Conservation (phyloP, 106 monocot genomes). For the Agapanthus africanus region DNA sequence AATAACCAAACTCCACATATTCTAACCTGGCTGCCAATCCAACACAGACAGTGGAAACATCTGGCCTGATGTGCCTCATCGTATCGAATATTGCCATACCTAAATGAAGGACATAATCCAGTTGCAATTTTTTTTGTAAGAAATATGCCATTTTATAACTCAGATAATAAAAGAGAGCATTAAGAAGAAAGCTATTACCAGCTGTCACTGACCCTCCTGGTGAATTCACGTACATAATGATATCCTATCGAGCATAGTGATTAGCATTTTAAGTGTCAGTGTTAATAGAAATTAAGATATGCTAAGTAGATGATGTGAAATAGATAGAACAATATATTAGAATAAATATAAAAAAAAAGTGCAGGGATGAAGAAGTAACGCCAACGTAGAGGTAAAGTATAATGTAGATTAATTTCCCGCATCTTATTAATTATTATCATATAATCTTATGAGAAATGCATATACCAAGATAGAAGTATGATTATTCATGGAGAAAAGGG, state of each 20-base stretch:
- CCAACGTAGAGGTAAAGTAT: too few species aligned
- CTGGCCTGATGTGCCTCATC: conserved; percentile 89
- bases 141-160: background rate
- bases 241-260: conserved; percentile 54
- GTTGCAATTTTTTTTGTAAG: background rate
- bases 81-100: conserved; percentile 99
- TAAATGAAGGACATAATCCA: conserved; percentile 17
- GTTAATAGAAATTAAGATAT: background rate
- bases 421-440: too few species aligned
- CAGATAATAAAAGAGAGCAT: background rate
- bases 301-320: too few species aligned
- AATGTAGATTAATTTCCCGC: too few species aligned
- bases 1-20: background rate
- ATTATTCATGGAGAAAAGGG: too few species aligned
- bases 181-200: conserved; percentile 35
- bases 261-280: background rate
- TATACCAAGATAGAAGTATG: too few species aligned
- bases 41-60: conserved; percentile 98
- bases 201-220: conserved; percentile 99
- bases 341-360: too few species aligned
- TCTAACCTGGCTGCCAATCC: conserved; percentile 91
- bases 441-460: too few species aligned
- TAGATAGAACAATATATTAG: too few species aligned
- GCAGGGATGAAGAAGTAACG: too few species aligned
- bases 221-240: conserved; percentile 97